Evolutionary conservation across 2,329 filamentous ascomycete genomes (phyloP).

Genomic region (Lasiodiplodia theobromae): DNA sequence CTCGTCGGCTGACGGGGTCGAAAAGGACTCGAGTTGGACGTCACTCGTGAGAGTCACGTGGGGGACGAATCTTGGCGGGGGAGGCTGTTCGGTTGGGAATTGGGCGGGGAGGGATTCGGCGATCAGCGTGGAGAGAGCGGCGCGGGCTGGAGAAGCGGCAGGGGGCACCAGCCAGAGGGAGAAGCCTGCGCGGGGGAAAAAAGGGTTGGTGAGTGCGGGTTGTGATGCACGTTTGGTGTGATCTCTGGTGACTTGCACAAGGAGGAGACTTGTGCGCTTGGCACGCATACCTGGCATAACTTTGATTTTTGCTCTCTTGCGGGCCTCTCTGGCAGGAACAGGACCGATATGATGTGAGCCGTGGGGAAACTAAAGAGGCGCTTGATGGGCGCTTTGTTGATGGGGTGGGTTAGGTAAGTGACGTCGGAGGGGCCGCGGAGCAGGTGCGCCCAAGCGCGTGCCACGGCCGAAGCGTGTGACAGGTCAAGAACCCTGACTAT

Average conservation of each 20-base stretch:
- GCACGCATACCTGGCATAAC: not conserved
- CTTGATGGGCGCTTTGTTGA: not conserved
- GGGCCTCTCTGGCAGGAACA: not conserved
- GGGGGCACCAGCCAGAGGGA: constrained; percentile 55
- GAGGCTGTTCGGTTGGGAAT: constrained; percentile 42
- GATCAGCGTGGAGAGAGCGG: constrained; percentile 45
- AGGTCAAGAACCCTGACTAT: constrained; percentile 4
- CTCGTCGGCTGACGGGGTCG: not conserved
- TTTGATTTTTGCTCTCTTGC: not conserved
- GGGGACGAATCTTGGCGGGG: constrained; percentile 46
- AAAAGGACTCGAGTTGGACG: constrained; percentile 39
- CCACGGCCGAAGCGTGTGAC: constrained; percentile 21
- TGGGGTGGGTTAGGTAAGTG: constrained; percentile 1
- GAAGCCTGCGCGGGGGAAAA: constrained; percentile 39
- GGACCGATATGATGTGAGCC: not conserved
- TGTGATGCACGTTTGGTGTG: constrained; percentile 3
- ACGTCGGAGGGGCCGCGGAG: constrained; percentile 12
- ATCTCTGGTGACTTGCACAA: constrained; percentile 8
- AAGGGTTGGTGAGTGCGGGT: not conserved
- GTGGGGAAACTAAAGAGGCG: not conserved
- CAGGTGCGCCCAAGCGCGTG: constrained; percentile 15
- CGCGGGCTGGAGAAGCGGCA: constrained; percentile 40
- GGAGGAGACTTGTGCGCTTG: not conserved
- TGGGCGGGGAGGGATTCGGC: constrained; percentile 39
- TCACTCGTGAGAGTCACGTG: constrained; percentile 53